Conservation (phyloP, 768 basidiomycete genomes). For the Mycena capillaripes region DNA sequence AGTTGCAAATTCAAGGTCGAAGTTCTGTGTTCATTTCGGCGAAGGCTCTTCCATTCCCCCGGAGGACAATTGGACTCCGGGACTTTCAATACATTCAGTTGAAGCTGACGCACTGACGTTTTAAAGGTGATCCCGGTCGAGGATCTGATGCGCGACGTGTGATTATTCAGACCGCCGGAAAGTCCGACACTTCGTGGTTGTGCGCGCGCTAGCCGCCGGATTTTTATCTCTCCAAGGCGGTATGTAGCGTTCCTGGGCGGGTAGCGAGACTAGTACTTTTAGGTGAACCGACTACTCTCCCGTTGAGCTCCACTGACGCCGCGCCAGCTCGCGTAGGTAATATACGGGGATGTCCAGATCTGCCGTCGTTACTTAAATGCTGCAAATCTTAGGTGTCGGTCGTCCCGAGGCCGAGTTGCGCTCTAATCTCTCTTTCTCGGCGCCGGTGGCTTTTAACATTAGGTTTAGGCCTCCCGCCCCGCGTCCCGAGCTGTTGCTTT, state of each 20-base stretch:
- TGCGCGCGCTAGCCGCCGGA: background rate
- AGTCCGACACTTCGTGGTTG: slow-evolving; percentile 16
- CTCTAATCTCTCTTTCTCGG: slow-evolving; percentile 7
- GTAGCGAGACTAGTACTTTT: background rate
- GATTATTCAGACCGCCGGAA: background rate
- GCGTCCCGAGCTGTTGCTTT: background rate
- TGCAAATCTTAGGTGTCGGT: background rate
- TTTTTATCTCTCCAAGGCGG: background rate
- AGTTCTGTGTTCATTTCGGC: background rate
- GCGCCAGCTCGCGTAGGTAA: background rate
- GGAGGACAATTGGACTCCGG: no score
- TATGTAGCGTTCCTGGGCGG: background rate
- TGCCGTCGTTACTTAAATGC: background rate
- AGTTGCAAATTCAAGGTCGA: background rate
- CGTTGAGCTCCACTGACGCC: no score
- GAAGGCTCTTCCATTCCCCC: background rate
- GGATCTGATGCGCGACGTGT: background rate
- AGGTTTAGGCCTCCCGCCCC: slow-evolving; percentile 6
- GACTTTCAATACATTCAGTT: no score
- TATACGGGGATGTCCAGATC: slow-evolving; percentile 9
- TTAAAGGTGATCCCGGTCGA: background rate
- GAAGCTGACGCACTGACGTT: background rate
- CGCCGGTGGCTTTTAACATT: background rate
- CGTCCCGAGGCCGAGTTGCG: background rate
- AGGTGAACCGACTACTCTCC: no score